Conservation (phyloP, 2,329 filamentous ascomycete species). For the Ilyonectria robusta region DNA sequence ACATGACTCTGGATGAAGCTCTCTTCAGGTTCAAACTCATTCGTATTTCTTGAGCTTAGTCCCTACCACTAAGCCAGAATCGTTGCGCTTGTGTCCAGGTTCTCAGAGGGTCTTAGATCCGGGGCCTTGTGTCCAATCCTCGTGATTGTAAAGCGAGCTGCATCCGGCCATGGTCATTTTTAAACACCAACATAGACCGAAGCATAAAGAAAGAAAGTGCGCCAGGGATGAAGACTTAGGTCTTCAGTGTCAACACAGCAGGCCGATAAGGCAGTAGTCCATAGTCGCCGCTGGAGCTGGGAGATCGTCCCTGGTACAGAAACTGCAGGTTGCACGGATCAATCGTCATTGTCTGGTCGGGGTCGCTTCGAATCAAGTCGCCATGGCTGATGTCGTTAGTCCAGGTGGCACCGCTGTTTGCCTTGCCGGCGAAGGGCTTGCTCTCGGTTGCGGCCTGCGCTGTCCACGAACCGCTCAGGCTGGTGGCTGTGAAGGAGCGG, state of each 20-base stretch:
- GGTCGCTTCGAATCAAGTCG: constrained; percentile 68
- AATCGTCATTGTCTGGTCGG: constrained; percentile 74
- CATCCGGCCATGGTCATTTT: too few relatives aligned
- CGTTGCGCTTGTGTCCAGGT: too few relatives aligned
- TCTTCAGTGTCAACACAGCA: constrained; percentile 31
- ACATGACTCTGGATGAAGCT: too few relatives aligned
- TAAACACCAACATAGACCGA: too few relatives aligned
- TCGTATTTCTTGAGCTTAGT: too few relatives aligned
- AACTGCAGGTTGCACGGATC: constrained; percentile 76
- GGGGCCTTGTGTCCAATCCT: too few relatives aligned
- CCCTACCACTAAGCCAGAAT: too few relatives aligned
- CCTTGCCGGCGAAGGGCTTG: constrained; percentile 76
- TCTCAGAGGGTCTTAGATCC: too few relatives aligned
- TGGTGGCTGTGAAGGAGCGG: constrained; percentile 75
- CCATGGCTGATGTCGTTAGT: constrained; percentile 78
- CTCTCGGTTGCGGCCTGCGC: constrained; percentile 68
- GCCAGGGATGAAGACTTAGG: background rate
- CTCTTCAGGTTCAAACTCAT: too few relatives aligned
- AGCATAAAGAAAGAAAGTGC: too few relatives aligned
- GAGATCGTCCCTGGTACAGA: constrained; percentile 71
- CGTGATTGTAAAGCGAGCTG: too few relatives aligned
- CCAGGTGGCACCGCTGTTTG: constrained; percentile 74
- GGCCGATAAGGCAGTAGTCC: constrained; percentile 29
- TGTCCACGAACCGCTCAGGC: constrained; percentile 71
- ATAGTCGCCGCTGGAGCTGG: constrained; percentile 63